Percentiles rank a stretch among this genome's conserved stretches.
Evolutionary conservation across 352 stramenopile species (phyloP).

Genomic region (Phytophthora rubi): DNA sequence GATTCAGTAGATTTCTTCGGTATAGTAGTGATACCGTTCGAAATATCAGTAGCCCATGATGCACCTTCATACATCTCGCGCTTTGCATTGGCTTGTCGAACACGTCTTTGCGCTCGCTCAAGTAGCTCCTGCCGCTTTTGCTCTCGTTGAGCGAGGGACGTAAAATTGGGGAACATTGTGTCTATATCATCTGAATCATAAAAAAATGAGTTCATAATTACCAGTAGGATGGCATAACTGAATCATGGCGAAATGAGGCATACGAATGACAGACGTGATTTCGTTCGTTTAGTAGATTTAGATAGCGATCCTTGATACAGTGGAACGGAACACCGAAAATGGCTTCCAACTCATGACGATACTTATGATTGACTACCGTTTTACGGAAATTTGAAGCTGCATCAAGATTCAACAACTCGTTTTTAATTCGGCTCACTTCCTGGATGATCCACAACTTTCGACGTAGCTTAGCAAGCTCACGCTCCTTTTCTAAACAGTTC

Average conservation of each 20-base stretch:
- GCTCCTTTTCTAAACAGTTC: not conserved
- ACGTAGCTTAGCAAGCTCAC: not conserved
- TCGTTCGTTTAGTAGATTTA: not conserved
- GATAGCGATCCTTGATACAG: slow-evolving; percentile 2
- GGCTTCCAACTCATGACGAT: slow-evolving; percentile 7
- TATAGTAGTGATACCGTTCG: not conserved
- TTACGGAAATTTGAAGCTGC: slow-evolving; percentile 1
- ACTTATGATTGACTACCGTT: slow-evolving; percentile 2
- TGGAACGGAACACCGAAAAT: slow-evolving; percentile 13
- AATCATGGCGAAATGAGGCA: not conserved
- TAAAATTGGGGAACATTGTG: not conserved
- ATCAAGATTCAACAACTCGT: slow-evolving; percentile 3
- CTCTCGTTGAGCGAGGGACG: slow-evolving; percentile 8
- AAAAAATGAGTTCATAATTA: not conserved
- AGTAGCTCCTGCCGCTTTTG: slow-evolving; percentile 14
- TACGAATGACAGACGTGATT: not conserved
- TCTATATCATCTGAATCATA: slow-evolving; percentile 4
- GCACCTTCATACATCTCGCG: slow-evolving; percentile 11
- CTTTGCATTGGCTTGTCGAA: slow-evolving; percentile 4
- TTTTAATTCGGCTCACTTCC: not conserved
- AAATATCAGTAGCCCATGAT: slow-evolving; percentile 2
- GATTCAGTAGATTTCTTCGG: slow-evolving; percentile 11
- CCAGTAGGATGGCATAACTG: not conserved
- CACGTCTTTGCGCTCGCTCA: slow-evolving; percentile 3
- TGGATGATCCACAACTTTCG: slow-evolving; percentile 9